Evolutionary conservation across 306 rosid genomes (phyloP).

Genomic region (Coriaria nepalensis): DNA sequence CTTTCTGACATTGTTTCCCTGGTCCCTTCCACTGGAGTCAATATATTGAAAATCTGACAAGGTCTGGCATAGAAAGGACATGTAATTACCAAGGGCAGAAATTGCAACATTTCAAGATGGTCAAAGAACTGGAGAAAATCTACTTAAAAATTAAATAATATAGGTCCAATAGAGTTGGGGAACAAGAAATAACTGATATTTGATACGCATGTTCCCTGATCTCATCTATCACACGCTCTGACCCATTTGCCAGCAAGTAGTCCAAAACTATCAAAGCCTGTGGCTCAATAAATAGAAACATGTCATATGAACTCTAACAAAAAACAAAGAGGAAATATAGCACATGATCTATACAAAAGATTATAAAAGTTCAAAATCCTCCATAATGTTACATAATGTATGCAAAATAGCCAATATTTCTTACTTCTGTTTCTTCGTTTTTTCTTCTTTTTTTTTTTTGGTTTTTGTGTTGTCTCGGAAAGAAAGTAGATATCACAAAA

Average conservation of each 20-base stretch:
- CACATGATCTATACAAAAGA: too few relatives aligned
- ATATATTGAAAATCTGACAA: constrained; percentile 71
- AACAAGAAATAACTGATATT: constrained; percentile 58
- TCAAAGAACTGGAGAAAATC: neutral
- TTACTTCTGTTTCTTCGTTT: too few relatives aligned
- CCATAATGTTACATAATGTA: too few relatives aligned
- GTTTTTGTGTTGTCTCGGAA: too few relatives aligned
- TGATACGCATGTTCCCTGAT: constrained; percentile 92
- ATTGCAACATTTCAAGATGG: neutral
- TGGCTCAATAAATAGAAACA: constrained; percentile 10
- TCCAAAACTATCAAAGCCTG: constrained; percentile 92
- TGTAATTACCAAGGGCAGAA: neutral
- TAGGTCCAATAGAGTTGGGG: constrained; percentile 1
- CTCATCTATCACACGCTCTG: constrained; percentile 89
- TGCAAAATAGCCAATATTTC: too few relatives aligned
- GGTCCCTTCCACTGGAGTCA: constrained; percentile 89
- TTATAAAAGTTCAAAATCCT: too few relatives aligned
- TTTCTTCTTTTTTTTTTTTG: too few relatives aligned
- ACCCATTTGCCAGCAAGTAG: constrained; percentile 87
- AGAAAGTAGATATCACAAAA: too few relatives aligned
- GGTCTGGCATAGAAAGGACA: constrained; percentile 27
- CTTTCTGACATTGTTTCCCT: constrained; percentile 85
- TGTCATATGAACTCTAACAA: too few relatives aligned
- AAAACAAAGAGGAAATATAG: too few relatives aligned
- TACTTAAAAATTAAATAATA: constrained; percentile 1